Conservation (phyloP, 208 protist genomes). For the Leishmania turanica region DNA sequence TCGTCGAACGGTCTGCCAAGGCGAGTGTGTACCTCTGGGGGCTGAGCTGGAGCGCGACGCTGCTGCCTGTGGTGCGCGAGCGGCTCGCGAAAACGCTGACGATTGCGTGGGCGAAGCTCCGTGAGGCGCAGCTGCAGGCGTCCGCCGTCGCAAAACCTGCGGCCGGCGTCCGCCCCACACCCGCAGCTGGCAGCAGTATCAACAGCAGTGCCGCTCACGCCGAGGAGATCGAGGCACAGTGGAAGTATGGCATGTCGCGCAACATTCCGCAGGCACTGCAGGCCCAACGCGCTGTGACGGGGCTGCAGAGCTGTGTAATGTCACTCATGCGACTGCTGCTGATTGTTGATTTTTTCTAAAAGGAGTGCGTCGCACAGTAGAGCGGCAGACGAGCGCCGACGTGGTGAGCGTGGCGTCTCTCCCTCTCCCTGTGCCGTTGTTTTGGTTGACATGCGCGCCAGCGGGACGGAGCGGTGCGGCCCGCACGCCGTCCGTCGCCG, state of each 20-base stretch:
- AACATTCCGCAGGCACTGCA: constrained; percentile 23
- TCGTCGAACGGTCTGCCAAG: constrained; percentile 63
- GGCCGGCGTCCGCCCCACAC: not conserved
- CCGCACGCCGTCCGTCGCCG: not conserved
- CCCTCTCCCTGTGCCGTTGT: not conserved
- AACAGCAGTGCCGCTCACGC: not conserved
- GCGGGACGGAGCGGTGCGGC: not conserved
- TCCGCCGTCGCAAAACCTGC: not conserved
- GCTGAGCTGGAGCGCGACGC: constrained; percentile 31
- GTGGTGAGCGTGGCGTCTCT: not conserved
- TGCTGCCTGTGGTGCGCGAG: constrained; percentile 53
- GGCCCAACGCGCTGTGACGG: constrained; percentile 37
- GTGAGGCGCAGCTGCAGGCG: constrained; percentile 24
- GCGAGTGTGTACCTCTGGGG: constrained; percentile 72
- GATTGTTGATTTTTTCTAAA: constrained; percentile 70
- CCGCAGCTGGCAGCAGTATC: not conserved
- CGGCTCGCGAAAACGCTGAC: constrained; percentile 55
- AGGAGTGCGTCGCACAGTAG: not conserved
- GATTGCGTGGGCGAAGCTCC: constrained; percentile 38
- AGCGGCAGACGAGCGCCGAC: not conserved
- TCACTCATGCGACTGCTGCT: constrained; percentile 71
- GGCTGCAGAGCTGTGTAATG: constrained; percentile 66
- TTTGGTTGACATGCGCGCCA: not conserved
- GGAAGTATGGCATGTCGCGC: constrained; percentile 13
- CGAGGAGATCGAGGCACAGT: constrained; percentile 18